phyloP scores from a whole-genome alignment of 106 monocot species.

The Agapanthus africanus region DNA sequence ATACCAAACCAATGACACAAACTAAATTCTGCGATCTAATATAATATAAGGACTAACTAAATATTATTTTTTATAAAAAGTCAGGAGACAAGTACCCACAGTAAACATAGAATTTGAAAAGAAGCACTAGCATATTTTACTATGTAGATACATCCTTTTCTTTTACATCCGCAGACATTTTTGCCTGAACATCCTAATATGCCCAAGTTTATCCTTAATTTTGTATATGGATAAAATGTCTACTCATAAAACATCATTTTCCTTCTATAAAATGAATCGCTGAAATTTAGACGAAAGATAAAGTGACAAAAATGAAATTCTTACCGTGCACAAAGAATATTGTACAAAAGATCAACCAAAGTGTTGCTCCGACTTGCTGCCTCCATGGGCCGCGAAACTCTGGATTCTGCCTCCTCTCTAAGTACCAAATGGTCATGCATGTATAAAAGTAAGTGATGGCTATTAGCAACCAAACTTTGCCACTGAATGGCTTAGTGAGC shows the following conservation, averaged over 20 bases:
- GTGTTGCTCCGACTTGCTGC: constrained; percentile 3
- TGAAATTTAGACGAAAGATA: not conserved
- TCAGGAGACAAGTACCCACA: too few species aligned
- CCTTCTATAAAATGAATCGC: not conserved
- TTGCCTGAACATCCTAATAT: not conserved
- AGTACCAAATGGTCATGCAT: not conserved
- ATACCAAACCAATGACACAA: too few species aligned
- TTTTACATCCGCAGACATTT: too few species aligned
- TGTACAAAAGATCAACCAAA: constrained; percentile 10
- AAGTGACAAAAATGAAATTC: not conserved
- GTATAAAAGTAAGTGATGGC: not conserved
- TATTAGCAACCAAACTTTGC: constrained; percentile 5
- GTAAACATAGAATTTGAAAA: too few species aligned
- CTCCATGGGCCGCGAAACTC: constrained; percentile 5
- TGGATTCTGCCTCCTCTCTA: constrained; percentile 1
- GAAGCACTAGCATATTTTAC: too few species aligned
- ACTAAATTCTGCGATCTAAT: too few species aligned
- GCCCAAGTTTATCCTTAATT: not conserved
- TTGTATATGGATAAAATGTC: not conserved
- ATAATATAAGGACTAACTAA: too few species aligned
- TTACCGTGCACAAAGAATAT: constrained; percentile 7
- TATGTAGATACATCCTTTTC: too few species aligned
- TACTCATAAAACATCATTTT: not conserved
- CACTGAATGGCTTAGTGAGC: constrained; percentile 9
- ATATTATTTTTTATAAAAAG: too few species aligned